phyloP scores from a whole-genome alignment of 2,329 filamentous ascomycete genomes.

The Calycina marina region DNA sequence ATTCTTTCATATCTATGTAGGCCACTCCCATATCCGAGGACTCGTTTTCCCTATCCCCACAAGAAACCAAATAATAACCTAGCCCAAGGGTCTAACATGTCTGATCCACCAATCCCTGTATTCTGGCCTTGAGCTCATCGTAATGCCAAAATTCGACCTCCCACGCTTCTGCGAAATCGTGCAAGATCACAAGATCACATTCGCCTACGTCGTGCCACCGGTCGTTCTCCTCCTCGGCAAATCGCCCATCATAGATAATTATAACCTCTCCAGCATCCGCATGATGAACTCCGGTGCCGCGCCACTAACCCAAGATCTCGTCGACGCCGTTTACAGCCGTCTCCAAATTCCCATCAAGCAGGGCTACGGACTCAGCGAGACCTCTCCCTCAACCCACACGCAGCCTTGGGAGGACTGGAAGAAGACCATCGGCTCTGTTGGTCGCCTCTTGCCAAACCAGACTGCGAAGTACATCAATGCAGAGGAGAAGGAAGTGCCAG shows the following conservation, averaged over 20 bases:
- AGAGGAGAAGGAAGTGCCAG: conserved; percentile 43
- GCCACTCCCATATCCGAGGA: conserved; percentile 21
- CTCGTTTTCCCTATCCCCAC: not conserved
- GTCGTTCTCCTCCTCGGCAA: conserved; percentile 72
- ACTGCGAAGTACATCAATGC: conserved; percentile 66
- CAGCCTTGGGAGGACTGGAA: conserved; percentile 66
- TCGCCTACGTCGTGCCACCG: conserved; percentile 71
- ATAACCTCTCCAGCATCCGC: conserved; percentile 63
- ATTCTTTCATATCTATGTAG: conserved; percentile 82
- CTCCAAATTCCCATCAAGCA: conserved; percentile 76
- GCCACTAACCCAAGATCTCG: conserved; percentile 67
- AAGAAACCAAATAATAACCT: too few relatives aligned
- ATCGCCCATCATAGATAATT: conserved; percentile 61
- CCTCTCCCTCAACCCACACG: conserved; percentile 62
- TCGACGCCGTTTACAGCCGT: conserved; percentile 58
- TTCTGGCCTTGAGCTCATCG: conserved; percentile 48
- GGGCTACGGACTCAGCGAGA: conserved; percentile 83
- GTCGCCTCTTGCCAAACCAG: conserved; percentile 64
- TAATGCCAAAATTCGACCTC: conserved; percentile 71
- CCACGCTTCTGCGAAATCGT: conserved; percentile 64
- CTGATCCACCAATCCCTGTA: conserved; percentile 56
- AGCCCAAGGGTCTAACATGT: conserved; percentile 48
- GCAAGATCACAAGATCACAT: conserved; percentile 59
- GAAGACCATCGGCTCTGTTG: conserved; percentile 62
- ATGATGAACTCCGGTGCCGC: conserved; percentile 84